Conservation (phyloP, 2,329 filamentous ascomycete species). For the Verticillium zaregamsianum region DNA sequence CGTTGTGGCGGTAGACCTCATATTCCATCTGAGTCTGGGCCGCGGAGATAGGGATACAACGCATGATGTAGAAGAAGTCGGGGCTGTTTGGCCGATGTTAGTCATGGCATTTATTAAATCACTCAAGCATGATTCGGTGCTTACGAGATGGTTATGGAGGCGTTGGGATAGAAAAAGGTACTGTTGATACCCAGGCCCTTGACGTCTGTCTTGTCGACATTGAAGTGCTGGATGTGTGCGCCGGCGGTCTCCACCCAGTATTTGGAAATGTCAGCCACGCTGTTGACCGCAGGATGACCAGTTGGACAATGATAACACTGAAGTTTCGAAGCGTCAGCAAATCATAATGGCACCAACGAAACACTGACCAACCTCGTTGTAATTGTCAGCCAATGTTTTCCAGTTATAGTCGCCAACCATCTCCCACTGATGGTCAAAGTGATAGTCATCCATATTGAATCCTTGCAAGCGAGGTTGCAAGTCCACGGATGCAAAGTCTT, state of each 20-base stretch:
- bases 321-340: too few relatives aligned
- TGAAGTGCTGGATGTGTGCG: too few relatives aligned
- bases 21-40: constrained; percentile 10
- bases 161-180: constrained; percentile 31
- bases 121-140: too few relatives aligned
- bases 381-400: constrained; percentile 41
- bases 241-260: constrained; percentile 31
- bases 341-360: too few relatives aligned
- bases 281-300: constrained; percentile 40
- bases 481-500: constrained; percentile 29
- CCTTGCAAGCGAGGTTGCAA: constrained; percentile 16
- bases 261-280: constrained; percentile 37
- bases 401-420: constrained; percentile 32
- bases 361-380: constrained; percentile 28
- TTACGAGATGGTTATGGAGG: constrained; percentile 25
- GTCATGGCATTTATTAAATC: too few relatives aligned
- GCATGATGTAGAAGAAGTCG: constrained; percentile 48
- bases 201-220: too few relatives aligned
- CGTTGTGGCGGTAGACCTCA: too few relatives aligned
- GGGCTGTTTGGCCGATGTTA: constrained; percentile 18
- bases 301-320: constrained; percentile 43
- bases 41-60: constrained; percentile 41
- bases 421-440: constrained; percentile 26
- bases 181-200: constrained; percentile 18
- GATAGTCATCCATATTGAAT: constrained; percentile 17